These are phyloP conservation scores for Malbranchea cinnamomea DNA, from an alignment of 2,329 filamentous ascomycete species.

Conservation along the genomic window DNA sequence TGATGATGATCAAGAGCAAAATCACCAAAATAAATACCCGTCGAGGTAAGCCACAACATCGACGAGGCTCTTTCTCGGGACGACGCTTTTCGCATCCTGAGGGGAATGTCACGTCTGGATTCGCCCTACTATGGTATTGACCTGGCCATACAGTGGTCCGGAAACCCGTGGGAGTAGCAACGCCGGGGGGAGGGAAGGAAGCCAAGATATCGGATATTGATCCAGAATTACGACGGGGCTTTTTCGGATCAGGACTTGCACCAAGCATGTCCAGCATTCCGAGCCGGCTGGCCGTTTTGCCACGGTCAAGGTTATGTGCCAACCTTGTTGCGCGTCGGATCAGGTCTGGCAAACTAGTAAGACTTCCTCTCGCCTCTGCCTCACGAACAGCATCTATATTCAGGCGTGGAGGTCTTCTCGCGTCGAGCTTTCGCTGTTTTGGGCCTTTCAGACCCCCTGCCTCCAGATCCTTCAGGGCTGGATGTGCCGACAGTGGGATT, in stretches of 20 bases:
- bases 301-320: slow-evolving; percentile 75
- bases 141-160: slow-evolving; percentile 22
- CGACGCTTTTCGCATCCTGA: slow-evolving; percentile 12
- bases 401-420: slow-evolving; percentile 49
- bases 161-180: slow-evolving; percentile 30
- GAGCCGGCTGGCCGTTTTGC: slow-evolving; percentile 48
- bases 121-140: slow-evolving; percentile 14
- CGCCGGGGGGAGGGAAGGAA: slow-evolving; percentile 46
- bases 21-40: slow-evolving; percentile 59
- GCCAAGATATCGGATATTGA: slow-evolving; percentile 50
- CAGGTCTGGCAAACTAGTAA: slow-evolving; percentile 83
- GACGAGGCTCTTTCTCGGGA: slow-evolving; percentile 31
- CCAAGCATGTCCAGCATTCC: slow-evolving; percentile 36
- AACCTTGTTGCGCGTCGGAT: slow-evolving; percentile 77
- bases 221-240: slow-evolving; percentile 29
- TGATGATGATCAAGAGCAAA: slow-evolving; percentile 52
- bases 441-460: slow-evolving; percentile 16
- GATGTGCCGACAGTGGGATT: slow-evolving; percentile 13
- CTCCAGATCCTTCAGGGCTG: slow-evolving; percentile 7
- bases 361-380: slow-evolving; percentile 70
- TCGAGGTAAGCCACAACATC: slow-evolving; percentile 70
- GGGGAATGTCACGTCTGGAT: slow-evolving; percentile 10
- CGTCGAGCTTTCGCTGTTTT: slow-evolving; percentile 24
- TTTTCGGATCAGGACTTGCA: slow-evolving; percentile 17
- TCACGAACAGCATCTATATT: slow-evolving; percentile 70